Evolutionary conservation across 805 yeast species (phyloP).

Genomic region (Torulaspora franciscae): DNA sequence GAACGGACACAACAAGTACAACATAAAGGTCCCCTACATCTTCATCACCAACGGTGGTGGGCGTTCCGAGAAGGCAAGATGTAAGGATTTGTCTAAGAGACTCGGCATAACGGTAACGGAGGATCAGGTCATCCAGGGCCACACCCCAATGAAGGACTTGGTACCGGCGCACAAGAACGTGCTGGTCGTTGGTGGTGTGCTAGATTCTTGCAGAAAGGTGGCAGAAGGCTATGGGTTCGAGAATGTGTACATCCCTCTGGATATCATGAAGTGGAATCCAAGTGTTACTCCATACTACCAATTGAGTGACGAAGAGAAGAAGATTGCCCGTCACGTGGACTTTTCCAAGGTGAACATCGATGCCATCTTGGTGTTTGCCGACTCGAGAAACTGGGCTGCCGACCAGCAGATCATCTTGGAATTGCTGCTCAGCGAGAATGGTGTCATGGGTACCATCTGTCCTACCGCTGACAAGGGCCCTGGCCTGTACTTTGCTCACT

Average conservation of each 20-base stretch:
- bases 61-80: constrained; percentile 68
- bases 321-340: constrained; percentile 51
- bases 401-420: constrained; percentile 88
- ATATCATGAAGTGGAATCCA: constrained; percentile 81
- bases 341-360: constrained; percentile 65
- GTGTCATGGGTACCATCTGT: constrained; percentile 79
- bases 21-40: constrained; percentile 75
- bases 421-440: constrained; percentile 66
- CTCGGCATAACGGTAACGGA: constrained; percentile 57
- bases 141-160: constrained; percentile 87
- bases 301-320: constrained; percentile 64
- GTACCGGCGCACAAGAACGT: constrained; percentile 65
- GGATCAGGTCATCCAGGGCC: constrained; percentile 87
- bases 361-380: constrained; percentile 85
- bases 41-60: constrained; percentile 94
- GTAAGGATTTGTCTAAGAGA: constrained; percentile 61
- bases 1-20: constrained; percentile 72
- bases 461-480: constrained; percentile 74
- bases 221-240: constrained; percentile 81
- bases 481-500: constrained; percentile 79
- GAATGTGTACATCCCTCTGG: constrained; percentile 76
- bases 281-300: constrained; percentile 80
- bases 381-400: constrained; percentile 88
- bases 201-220: constrained; percentile 75
- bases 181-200: constrained; percentile 83